Evolutionary conservation across 2,329 filamentous ascomycete species (phyloP).

Genomic region (Exserohilum rostratum): DNA sequence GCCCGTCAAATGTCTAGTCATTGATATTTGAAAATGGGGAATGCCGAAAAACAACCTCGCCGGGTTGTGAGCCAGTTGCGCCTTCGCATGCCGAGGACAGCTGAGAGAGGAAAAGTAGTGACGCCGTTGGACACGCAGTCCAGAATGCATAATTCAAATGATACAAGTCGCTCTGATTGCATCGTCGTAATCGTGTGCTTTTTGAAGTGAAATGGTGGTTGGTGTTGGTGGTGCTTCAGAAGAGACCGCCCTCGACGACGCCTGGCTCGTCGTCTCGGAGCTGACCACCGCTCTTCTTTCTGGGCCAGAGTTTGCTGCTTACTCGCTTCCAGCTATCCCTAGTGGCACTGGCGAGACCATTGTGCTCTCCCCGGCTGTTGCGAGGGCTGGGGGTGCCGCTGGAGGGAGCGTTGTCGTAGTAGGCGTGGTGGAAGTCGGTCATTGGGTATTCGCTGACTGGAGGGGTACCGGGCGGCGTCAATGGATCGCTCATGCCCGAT

Average conservation of each 20-base stretch:
- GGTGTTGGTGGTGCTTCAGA: slow-evolving; percentile 21
- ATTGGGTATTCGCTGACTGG: slow-evolving; percentile 64
- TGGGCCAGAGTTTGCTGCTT: slow-evolving; percentile 51
- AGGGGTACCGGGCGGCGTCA: slow-evolving; percentile 79
- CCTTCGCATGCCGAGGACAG: slow-evolving; percentile 34
- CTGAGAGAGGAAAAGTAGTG: slow-evolving; percentile 22
- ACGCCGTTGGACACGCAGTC: slow-evolving; percentile 44
- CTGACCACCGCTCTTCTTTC: slow-evolving; percentile 47
- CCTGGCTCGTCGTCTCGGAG: slow-evolving; percentile 46
- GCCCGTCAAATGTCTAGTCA: slow-evolving; percentile 32
- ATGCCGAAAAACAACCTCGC: slow-evolving; percentile 32
- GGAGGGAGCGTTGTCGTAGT: slow-evolving; percentile 41
- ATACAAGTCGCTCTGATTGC: slow-evolving; percentile 43
- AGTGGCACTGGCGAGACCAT: slow-evolving; percentile 44
- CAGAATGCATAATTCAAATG: slow-evolving; percentile 38
- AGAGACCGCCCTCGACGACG: slow-evolving; percentile 45
- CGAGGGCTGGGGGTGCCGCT: slow-evolving; percentile 48
- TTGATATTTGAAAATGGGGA: slow-evolving; percentile 7
- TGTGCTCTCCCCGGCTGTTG: slow-evolving; percentile 47
- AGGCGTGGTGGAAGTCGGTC: slow-evolving; percentile 44
- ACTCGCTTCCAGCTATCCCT: slow-evolving; percentile 50
- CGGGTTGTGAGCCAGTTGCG: slow-evolving; percentile 39
- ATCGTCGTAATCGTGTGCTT: slow-evolving; percentile 41
- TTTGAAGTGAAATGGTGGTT: slow-evolving; percentile 13
- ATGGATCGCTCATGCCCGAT: slow-evolving; percentile 63